Evolutionary conservation across 495 filamentous ascomycete genomes (phyloP).

Genomic region (Pyrenopolyporus hunteri): DNA sequence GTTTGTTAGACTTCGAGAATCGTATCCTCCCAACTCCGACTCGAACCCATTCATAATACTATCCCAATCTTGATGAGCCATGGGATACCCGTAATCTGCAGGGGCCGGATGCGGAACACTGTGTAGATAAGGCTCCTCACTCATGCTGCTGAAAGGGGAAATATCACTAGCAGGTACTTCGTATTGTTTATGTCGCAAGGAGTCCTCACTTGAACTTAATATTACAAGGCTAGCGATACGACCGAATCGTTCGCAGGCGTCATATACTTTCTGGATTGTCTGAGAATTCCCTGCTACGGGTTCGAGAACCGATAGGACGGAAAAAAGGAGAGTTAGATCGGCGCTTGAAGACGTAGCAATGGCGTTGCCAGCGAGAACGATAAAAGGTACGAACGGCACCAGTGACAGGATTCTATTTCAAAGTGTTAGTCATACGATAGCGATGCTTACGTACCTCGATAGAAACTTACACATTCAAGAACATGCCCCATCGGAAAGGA

Average conservation of each 20-base stretch:
- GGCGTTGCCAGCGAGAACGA: conserved; percentile 70
- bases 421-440: neutral
- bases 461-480: conserved; percentile 30
- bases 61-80: conserved; percentile 41
- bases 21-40: conserved; percentile 31
- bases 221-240: conserved; percentile 27
- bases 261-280: conserved; percentile 26
- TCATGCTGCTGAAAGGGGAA: neutral
- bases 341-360: conserved; percentile 55
- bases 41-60: conserved; percentile 36
- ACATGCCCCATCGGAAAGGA: conserved; percentile 4
- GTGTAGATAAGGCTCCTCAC: neutral
- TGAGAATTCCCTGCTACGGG: conserved; percentile 10
- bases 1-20: conserved; percentile 27
- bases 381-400: conserved; percentile 70
- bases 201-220: conserved; percentile 11
- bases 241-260: conserved; percentile 32
- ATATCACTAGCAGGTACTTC: neutral
- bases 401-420: conserved; percentile 39
- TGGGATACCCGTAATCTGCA: conserved; percentile 32
- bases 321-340: conserved; percentile 51
- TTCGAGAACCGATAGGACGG: conserved; percentile 13
- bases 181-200: neutral
- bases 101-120: neutral
- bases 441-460: neutral